Evolutionary conservation across 106 monocot genomes (phyloP).

Genomic region (Apostasia shenzhenica): DNA sequence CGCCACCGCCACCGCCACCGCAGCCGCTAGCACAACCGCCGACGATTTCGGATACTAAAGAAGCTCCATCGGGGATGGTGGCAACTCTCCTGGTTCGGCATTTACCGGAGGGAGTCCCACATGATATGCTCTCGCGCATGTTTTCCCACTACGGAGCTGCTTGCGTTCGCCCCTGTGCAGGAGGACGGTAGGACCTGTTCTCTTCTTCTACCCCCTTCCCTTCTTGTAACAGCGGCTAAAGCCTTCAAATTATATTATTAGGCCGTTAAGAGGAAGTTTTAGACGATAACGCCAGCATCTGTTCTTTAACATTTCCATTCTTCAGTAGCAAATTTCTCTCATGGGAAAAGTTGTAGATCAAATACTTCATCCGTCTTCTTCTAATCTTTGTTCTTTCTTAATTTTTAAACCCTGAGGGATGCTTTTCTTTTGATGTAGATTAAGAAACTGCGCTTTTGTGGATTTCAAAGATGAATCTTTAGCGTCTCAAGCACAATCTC

Average conservation of each 20-base stretch:
- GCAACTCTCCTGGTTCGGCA: slow-evolving; percentile 75
- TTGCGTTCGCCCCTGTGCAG: slow-evolving; percentile 75
- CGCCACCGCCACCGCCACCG: not conserved
- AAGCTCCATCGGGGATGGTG: not conserved
- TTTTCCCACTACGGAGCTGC: slow-evolving; percentile 89
- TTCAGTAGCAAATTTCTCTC: too few species aligned
- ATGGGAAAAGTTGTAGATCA: too few species aligned
- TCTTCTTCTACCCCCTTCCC: not conserved
- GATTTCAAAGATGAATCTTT: slow-evolving; percentile 77
- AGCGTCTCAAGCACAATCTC: slow-evolving; percentile 73
- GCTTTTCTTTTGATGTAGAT: slow-evolving; percentile 19
- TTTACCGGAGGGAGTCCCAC: slow-evolving; percentile 77
- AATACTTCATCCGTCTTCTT: too few species aligned
- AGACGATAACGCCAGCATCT: too few species aligned
- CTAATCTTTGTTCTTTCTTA: too few species aligned
- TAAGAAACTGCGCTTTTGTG: slow-evolving; percentile 91
- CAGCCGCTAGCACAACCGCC: slow-evolving; percentile 1
- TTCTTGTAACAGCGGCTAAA: not conserved
- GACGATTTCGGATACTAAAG: not conserved
- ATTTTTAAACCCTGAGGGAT: too few species aligned
- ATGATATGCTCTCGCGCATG: slow-evolving; percentile 72
- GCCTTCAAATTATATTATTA: not conserved
- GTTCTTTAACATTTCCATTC: too few species aligned
- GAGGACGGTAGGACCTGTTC: slow-evolving; percentile 45
- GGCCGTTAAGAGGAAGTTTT: not conserved